Evolutionary conservation across 331 rosid genomes (phyloP), one percentile per base, ranked within the genome.

Genomic region (Telfairia occidentalis): DNA sequence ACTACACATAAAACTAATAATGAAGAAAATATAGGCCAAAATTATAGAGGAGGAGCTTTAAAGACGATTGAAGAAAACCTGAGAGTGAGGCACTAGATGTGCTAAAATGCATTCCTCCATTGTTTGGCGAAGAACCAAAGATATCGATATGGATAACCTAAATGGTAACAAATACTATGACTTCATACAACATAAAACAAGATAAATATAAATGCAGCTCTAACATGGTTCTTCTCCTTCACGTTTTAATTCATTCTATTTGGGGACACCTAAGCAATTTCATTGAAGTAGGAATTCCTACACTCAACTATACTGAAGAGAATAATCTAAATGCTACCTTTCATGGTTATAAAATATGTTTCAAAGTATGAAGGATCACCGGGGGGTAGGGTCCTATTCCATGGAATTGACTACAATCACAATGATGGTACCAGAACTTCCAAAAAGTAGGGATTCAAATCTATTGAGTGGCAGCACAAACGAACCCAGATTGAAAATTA

Each of bases 131-230:
- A 93, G 89, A 54, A 93, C 98, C 49, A 93, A 60, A 82, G 97
- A 93, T 82, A 93, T 93, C 85, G 91, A 97, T 9, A 90, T 91
- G 23, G 98, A 93, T 73, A 97, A 84, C 93, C 98, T 88, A 84
- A 79, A 46, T 73, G 71, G 71, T 69, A 69, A 30, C 53, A 78
- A 8, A 84, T 71, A 60, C 74, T 72, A 78, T 59, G 13, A 55
- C 55, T 80, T 24, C 80, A 45, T 55, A 64, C 61, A 55, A 66
- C 60, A 65, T 78, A 49, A 29, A 29, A 13, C 45, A 35, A 18
- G 35, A 63, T 63, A 28, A 60, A 32, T 30, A 75, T 42, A 15
- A 43, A 70, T 26, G 21, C 16, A 12, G 5, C 73, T 4, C 13
- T 16, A 63, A 7, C 71, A 35, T 63, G 35, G 15, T 34, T 35